Base-by-base conservation (phyloP, 2,329 filamentous ascomycete genomes). In the Diaporthe ilicicola region DNA sequence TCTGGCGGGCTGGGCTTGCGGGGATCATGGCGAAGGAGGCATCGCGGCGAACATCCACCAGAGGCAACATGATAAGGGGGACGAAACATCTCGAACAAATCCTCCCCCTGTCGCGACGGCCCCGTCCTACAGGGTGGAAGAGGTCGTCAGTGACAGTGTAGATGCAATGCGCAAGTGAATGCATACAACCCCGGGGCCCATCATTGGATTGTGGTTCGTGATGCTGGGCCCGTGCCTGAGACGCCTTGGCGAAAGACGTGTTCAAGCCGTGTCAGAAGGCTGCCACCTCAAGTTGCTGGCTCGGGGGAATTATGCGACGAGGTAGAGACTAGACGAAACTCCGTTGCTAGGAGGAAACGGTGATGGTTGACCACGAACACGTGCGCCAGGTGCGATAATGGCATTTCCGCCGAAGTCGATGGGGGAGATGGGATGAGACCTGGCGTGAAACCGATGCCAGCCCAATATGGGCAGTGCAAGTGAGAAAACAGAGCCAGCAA, bases 261-360 rank as follows among this genome's bases (percentile, higher is more conserved):
- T 56, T 39, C 65, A 46, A 44, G 51, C 56, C 39, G 37, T 56
- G 51, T 48, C 65, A 67, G 54, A 37, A 56, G n/a, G 42, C 32
- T 56, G 54, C 51, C 51, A 67, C 65, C 65, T 56, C 65, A 56
- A 56, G 39, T 56, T 13, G 51, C 65, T 37, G 51, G n/a, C 42
- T 48, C 56, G 51, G 65, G 24, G n/a, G 42, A 65, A 15, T 59
- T 24, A 67, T 70, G 68, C 56, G 71, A 72, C 71, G 68, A 68
- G 19, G 34, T 27, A 64, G 39, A 59, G 69, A 68, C 67, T 39
- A 68, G 71, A 72, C 71, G 71, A 72, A 70, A 72, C 71, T 34
- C 32, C 32, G 19, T 15, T 13, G 39, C 34, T 32, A 42, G 39
- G 29, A 39, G 42, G n/a, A 29, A 24, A 19, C 9, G 51, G 54